A percentile compares a stretch with the other conserved stretches of the same genome.
These are phyloP conservation scores for Smithsoniella earleae DNA, from an alignment of 163 green algal genomes.

Conservation along the genomic window DNA sequence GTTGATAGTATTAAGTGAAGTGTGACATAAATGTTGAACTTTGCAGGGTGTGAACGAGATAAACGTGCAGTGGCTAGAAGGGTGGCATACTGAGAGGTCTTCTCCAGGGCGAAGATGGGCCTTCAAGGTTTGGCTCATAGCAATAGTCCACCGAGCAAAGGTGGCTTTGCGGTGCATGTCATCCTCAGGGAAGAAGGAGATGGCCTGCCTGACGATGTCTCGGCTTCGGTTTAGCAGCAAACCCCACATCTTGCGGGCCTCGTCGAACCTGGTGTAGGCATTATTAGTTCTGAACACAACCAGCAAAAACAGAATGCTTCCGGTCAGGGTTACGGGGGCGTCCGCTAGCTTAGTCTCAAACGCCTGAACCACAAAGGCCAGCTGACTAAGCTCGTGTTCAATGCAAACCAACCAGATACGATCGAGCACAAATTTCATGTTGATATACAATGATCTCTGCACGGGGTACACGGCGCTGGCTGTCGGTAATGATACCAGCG, in stretches of 20 bases:
- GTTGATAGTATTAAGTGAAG: too few species aligned
- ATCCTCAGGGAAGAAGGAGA: constrained; percentile 40
- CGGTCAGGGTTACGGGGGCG: neutral
- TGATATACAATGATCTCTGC: too few species aligned
- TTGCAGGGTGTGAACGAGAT: too few species aligned
- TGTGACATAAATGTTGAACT: too few species aligned
- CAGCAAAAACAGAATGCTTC: constrained; percentile 18
- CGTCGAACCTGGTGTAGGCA: constrained; percentile 63
- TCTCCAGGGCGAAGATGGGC: constrained; percentile 46
- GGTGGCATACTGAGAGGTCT: neutral
- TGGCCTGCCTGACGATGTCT: constrained; percentile 63
- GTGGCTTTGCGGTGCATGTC: constrained; percentile 38
- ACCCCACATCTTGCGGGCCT: constrained; percentile 72
- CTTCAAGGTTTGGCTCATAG: constrained; percentile 48
- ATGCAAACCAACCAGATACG: too few species aligned
- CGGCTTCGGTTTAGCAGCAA: constrained; percentile 56
- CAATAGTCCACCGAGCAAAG: constrained; percentile 54
- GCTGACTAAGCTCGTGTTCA: too few species aligned
- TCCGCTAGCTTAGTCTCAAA: neutral
- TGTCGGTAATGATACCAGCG: too few species aligned
- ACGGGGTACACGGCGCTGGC: too few species aligned
- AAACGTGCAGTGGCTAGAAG: neutral
- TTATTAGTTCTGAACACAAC: constrained; percentile 36
- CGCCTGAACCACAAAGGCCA: too few species aligned
- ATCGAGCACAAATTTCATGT: too few species aligned